Conservation (phyloP, 306 rosid genomes). For the Quercus mongolica region DNA sequence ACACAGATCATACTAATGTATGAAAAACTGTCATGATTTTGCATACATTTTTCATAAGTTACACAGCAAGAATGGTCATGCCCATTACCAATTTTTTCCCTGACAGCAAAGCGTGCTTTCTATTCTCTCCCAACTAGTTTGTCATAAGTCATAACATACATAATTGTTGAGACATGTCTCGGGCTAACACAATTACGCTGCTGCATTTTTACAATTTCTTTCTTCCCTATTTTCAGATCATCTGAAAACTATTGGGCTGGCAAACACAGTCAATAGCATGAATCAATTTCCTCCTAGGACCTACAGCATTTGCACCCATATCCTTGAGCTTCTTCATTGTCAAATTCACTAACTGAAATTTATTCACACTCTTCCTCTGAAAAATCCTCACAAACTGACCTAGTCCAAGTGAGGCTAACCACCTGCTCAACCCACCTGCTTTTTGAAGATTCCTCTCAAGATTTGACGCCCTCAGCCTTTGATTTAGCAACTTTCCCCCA, state of each 20-base stretch:
- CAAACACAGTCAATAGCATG: slow-evolving; percentile 91
- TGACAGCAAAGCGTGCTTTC: not conserved
- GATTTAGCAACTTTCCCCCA: slow-evolving; percentile 36
- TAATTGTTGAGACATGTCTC: not conserved
- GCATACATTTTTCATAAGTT: not conserved
- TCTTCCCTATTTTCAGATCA: slow-evolving; percentile 10
- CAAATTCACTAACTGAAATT: slow-evolving; percentile 75
- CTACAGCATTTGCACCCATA: slow-evolving; percentile 95
- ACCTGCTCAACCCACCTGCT: slow-evolving; percentile 85
- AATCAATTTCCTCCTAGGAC: slow-evolving; percentile 92
- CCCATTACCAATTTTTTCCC: not conserved
- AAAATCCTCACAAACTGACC: slow-evolving; percentile 74
- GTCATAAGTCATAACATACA: not conserved
- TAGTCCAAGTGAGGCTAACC: slow-evolving; percentile 78
- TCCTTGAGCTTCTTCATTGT: slow-evolving; percentile 92
- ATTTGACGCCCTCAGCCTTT: slow-evolving; percentile 66
- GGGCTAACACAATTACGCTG: not conserved
- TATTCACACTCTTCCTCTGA: slow-evolving; percentile 52
- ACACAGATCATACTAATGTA: not conserved
- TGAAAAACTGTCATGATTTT: not conserved
- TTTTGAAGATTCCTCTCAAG: slow-evolving; percentile 74
- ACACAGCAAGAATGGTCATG: not conserved
- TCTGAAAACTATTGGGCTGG: slow-evolving; percentile 67
- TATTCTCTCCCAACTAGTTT: not conserved
- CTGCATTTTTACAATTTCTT: slow-evolving; percentile 9